Base-by-base conservation (phyloP, 306 rosid species). In the Castanea crenata region DNA sequence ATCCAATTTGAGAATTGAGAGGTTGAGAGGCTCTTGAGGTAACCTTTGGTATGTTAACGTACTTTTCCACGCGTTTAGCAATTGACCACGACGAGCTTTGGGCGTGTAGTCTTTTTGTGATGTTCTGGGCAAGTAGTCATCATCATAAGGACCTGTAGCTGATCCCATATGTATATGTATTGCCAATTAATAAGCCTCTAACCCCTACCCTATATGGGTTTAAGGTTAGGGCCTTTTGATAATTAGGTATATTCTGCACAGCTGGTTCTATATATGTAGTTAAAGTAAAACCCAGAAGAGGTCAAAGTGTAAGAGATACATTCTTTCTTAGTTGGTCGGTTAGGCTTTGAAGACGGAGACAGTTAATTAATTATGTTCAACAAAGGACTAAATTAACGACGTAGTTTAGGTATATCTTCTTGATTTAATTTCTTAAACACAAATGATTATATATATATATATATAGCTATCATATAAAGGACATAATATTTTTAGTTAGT, bases 1-100 rank as follows among this genome's bases (percentile, higher is more conserved):
- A 41, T 88, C 92, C 85, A 88, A 77, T 82, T 84, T 88, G 65
- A 81, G 64, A 18, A 86, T 85, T 6, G 83, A 84, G 74, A 86
- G 88, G 9, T n/a, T 78, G 59, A 86, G 85, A 46, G 69, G 83
- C 76, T 76, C 80, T 18, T 61, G 87, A 54, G 90, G 90, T 21
- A 88, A 83, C 80, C 55, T 70, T 8, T 38, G 62, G 80, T 86
- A 88, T 3, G 78, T 15, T 3, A 71, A 73, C 41, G 15, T 49
- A 49, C 56, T 62, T 71, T 69, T 75, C 71, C 86, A 68, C 55
- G 35, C 19, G 58, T 79, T 19, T 80, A 70, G 15, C 16, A 49
- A 10, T 11, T 49, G 54, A 49, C 15, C 54, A 41, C 46, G 3
- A 41, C 46, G 46, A 41, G 12, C 11, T 41, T 41, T 41, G 46